Conservation (phyloP, 2,329 filamentous ascomycete species). For the Blastomyces parvus region DNA sequence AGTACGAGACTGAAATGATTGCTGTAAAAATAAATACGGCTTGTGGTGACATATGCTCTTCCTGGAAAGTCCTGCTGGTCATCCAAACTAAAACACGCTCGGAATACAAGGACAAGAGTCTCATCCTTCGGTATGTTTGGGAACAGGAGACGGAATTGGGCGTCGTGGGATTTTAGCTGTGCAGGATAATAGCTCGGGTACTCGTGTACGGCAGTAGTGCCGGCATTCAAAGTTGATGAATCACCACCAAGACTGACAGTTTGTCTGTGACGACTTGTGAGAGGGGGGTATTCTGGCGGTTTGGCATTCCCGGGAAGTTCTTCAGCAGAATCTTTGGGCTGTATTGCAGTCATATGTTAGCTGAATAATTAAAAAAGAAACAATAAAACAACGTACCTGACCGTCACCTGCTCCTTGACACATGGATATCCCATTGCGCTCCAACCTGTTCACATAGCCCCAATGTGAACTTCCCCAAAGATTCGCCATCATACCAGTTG, state of each 20-base stretch:
- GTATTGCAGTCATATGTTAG: slow-evolving; percentile 9
- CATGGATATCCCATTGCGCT: slow-evolving; percentile 39
- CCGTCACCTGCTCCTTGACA: slow-evolving; percentile 13
- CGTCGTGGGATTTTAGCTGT: slow-evolving; percentile 75
- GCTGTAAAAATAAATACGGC: slow-evolving; percentile 92
- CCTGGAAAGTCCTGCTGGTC: slow-evolving; percentile 70
- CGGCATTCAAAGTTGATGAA: slow-evolving; percentile 25
- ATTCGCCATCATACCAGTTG: slow-evolving; percentile 81
- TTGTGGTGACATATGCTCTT: slow-evolving; percentile 76
- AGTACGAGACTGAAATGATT: slow-evolving; percentile 86
- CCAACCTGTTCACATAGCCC: slow-evolving; percentile 56
- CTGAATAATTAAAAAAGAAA: neutral
- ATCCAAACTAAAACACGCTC: slow-evolving; percentile 76
- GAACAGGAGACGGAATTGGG: slow-evolving; percentile 87
- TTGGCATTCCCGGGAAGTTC: slow-evolving; percentile 19
- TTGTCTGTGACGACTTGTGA: slow-evolving; percentile 42
- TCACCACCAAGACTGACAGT: slow-evolving; percentile 46
- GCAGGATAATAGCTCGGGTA: slow-evolving; percentile 69
- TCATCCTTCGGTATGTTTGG: slow-evolving; percentile 68
- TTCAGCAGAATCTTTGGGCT: slow-evolving; percentile 14
- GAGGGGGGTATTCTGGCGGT: slow-evolving; percentile 20
- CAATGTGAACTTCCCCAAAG: slow-evolving; percentile 86
- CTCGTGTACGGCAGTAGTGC: slow-evolving; percentile 38
- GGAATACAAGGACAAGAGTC: slow-evolving; percentile 81
- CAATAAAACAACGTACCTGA: neutral